Conservation (phyloP, 179 eudicot species). For the Beta lomatogona region DNA sequence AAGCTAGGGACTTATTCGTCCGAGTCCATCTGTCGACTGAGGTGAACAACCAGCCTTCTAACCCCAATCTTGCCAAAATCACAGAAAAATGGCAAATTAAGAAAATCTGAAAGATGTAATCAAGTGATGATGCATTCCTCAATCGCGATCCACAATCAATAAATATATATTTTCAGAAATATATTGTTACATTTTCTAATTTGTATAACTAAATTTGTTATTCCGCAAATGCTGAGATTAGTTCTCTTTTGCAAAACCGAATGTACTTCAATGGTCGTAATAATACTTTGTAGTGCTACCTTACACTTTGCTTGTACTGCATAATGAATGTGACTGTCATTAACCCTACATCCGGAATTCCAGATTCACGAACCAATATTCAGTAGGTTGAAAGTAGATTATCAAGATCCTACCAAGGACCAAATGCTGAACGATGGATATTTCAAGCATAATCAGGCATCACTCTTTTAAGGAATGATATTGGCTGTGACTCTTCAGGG, state of each 20-base stretch:
- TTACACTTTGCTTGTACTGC: background rate
- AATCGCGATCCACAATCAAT: background rate
- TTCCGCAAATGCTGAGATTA: background rate
- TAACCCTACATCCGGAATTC: background rate
- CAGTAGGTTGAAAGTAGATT: background rate
- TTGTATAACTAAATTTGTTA: background rate
- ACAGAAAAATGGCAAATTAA: too few relatives aligned
- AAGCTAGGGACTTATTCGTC: background rate
- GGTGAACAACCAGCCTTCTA: background rate
- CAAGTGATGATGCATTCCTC: background rate
- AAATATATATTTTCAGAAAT: background rate
- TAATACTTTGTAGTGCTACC: background rate
- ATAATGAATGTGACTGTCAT: background rate
- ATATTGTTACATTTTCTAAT: background rate
- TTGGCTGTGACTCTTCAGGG: slow-evolving; percentile 81
- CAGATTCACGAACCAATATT: too few relatives aligned
- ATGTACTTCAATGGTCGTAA: background rate
- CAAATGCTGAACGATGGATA: background rate
- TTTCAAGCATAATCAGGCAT: slow-evolving; percentile 84
- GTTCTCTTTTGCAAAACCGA: background rate
- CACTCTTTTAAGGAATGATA: slow-evolving; percentile 64
- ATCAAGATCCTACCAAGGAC: background rate
- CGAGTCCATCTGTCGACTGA: background rate
- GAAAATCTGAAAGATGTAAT: background rate
- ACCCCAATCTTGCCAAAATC: background rate